These are phyloP conservation scores for Porphyrellus cyaneotinctus DNA, from an alignment of 768 basidiomycete species.

Conservation along the genomic window DNA sequence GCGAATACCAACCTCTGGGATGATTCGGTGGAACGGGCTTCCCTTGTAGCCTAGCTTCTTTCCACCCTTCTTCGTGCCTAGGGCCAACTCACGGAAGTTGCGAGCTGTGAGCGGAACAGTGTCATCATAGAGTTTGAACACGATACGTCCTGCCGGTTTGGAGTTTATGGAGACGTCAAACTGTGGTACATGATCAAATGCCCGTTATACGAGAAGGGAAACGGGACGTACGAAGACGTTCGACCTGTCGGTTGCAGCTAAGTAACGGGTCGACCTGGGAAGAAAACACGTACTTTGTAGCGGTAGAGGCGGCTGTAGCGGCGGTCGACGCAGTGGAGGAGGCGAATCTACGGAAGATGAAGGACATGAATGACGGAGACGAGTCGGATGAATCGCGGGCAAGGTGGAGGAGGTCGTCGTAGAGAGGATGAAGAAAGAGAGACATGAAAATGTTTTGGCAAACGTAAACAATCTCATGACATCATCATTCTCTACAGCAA, in stretches of 20 bases:
- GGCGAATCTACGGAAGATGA: slow-evolving; percentile 48
- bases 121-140: slow-evolving; percentile 81
- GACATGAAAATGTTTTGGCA: slow-evolving; percentile 10
- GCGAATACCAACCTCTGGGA: slow-evolving; percentile 47
- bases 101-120: slow-evolving; percentile 74
- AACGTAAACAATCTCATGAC: too few relatives aligned
- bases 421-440: slow-evolving; percentile 23
- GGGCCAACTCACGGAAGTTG: slow-evolving; percentile 81
- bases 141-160: slow-evolving; percentile 61
- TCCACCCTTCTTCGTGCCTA: slow-evolving; percentile 38
- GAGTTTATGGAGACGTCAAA: slow-evolving; percentile 63
- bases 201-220: background rate
- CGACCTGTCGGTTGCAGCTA: slow-evolving; percentile 6
- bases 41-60: slow-evolving; percentile 70
- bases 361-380: slow-evolving; percentile 38
- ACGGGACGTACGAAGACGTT: slow-evolving; percentile 33
- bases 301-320: slow-evolving; percentile 12
- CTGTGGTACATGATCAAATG: slow-evolving; percentile 31
- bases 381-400: slow-evolving; percentile 14
- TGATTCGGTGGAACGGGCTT: slow-evolving; percentile 69
- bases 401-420: slow-evolving; percentile 20
- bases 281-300: slow-evolving; percentile 12
- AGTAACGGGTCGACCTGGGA: background rate
- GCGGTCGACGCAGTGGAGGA: slow-evolving; percentile 42
- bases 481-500: too few relatives aligned